Evolutionary conservation across 176 grass and related monocot species (phyloP), one percentile per base, ranked within the genome.

Genomic region (Otatea glauca): DNA sequence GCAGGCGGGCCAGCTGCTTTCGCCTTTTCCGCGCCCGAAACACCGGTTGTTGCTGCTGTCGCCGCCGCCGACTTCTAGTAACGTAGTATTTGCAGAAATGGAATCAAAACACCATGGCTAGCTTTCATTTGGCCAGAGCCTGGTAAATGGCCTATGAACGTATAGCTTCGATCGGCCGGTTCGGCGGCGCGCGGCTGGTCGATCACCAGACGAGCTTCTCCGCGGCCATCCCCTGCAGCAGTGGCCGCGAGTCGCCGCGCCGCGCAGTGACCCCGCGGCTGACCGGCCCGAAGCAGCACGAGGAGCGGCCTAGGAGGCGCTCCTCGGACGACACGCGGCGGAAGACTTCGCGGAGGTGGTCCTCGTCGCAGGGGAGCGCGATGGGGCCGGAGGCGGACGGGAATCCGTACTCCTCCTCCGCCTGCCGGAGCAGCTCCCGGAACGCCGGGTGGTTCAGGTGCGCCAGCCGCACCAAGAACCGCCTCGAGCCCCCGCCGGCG

Each of bases 331-430:
- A 86, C 2, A 67, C 88, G 27, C 56, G 73, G 66, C 23, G 85
- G 81, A 91, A 75, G 70, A 88, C 81, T 77, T 85, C 76, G 27
- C 65, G 85, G 68, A 91, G 83, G 54, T 7, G 65, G 45, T 72
- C 65, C 68, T 80, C 85, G 71, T 79, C 60, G 81, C 89, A 91
- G 45, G 85, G 89, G 25, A 91, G 81, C 64, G 65, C 55, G 37
- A 91, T 27, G 35, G 89, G 65, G 0, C 86, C 89, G 0, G 79
- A 38, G 3, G 80, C 23, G 0, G 84, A 20, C 8, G 70, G 64
- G 77, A 85, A 91, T 65, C 82, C 86, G 77, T 81, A 91, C 86
- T 88, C 82, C 82, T 85, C 85, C 86, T 77, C 86, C 15, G 89
- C 86, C 72, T 84, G 77, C 4, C 16, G 63, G 1, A 91, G 82